phyloP scores from a whole-genome alignment of 139 green algal species.

The Ulvella scutata region DNA sequence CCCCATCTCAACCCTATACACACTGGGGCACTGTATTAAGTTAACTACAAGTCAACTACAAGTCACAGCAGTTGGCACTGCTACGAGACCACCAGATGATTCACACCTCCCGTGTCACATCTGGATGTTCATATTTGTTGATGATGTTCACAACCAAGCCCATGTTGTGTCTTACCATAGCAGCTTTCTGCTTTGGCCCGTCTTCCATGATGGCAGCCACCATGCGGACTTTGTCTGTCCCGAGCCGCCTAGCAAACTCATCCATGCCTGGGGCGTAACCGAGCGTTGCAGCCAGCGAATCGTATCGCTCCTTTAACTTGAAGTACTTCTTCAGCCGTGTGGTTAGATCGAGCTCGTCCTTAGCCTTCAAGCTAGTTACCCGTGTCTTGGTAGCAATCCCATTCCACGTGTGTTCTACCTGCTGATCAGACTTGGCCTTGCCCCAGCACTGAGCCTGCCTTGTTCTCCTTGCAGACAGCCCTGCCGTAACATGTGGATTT shows the following conservation, averaged over 20 bases:
- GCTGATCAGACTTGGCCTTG: too few species aligned
- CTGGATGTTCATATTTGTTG: conserved; percentile 55
- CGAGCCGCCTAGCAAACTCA: background rate
- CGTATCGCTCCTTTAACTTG: background rate
- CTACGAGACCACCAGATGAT: too few species aligned
- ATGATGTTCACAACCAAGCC: conserved; percentile 83
- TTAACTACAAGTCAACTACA: too few species aligned
- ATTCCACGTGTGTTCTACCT: too few species aligned
- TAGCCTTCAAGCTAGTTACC: too few species aligned
- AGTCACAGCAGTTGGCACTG: too few species aligned
- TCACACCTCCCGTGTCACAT: conserved; percentile 28
- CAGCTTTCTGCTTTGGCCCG: background rate
- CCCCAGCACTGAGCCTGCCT: too few species aligned
- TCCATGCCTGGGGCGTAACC: background rate
- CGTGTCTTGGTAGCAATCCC: too few species aligned
- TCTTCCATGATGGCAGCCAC: background rate
- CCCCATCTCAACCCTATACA: too few species aligned
- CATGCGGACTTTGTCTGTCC: background rate
- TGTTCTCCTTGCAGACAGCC: too few species aligned
- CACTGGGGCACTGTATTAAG: too few species aligned
- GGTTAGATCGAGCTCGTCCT: background rate
- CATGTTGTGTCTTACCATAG: conserved; percentile 79
- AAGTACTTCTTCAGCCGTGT: background rate
- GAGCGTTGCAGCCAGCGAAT: background rate
- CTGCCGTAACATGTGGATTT: too few species aligned